Conservation (phyloP, 495 filamentous ascomycete genomes). For the Xylaria curta region DNA sequence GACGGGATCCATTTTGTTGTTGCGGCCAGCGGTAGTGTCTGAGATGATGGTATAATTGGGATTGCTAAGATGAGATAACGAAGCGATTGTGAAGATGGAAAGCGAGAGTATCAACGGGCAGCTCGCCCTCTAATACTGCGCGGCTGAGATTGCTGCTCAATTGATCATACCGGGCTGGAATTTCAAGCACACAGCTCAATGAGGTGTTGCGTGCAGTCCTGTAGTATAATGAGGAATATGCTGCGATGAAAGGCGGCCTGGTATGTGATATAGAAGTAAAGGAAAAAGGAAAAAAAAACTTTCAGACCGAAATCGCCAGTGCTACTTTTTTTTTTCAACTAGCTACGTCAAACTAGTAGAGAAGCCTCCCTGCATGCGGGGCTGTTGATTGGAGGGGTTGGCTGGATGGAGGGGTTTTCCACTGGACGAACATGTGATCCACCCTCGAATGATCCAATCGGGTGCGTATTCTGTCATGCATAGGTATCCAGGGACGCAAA, state of each 20-base stretch:
- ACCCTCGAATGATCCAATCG: constrained; percentile 19
- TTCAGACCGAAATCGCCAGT: constrained; percentile 21
- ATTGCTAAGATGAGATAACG: background rate
- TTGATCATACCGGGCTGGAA: constrained; percentile 19
- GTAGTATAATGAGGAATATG: background rate
- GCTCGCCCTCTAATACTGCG: constrained; percentile 23
- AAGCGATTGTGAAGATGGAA: constrained; percentile 10
- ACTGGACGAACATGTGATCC: constrained; percentile 12
- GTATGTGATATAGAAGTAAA: constrained; percentile 13
- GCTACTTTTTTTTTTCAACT: constrained; percentile 22
- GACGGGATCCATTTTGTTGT: constrained; percentile 46
- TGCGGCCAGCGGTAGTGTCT: background rate
- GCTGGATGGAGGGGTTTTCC: constrained; percentile 23
- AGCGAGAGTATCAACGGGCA: constrained; percentile 12
- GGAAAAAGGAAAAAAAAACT: constrained; percentile 14
- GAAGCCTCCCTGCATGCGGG: constrained; percentile 20
- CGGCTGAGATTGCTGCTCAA: constrained; percentile 21
- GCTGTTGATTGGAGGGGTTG: constrained; percentile 24
- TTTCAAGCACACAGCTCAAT: background rate
- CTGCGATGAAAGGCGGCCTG: background rate
- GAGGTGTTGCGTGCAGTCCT: constrained; percentile 4
- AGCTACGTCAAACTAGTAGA: constrained; percentile 26
- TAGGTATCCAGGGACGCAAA: background rate
- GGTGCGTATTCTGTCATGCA: background rate
- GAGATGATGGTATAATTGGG: constrained; percentile 1